Evolutionary conservation across 2,329 filamentous ascomycete species (phyloP), one percentile per base, ranked within the genome.

Genomic region (Penicillium sp.): DNA sequence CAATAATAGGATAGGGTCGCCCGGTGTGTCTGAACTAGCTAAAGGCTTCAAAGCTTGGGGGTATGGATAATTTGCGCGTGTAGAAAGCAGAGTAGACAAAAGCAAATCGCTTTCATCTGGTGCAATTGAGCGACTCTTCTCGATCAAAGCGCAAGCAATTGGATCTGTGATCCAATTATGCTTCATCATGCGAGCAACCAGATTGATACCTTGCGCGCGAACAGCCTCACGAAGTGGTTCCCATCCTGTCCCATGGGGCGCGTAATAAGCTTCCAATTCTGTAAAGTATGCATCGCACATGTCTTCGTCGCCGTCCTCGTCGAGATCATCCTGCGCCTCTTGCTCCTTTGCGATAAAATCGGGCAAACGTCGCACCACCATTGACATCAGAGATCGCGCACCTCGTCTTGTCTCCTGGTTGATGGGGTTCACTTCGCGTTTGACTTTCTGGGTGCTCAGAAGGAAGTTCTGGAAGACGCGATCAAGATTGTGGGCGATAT

Each of bases 261-360:
- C 68, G 61, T 76, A 77, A 46, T 68, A 68, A 29, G 65, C 59
- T 54, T 77, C 74, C 47, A 77, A 54, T 53, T 77, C 73, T 6
- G 73, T 76, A 55, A 76, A 75, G 52, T 76, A 74, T 47, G 66
- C 67, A 64, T 74, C 68, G 31, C 71, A 75, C 69, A 76, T 74
- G 59, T 77, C 68, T 38, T 70, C 64, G 16, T 72, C 70, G 4
- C 63, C 61, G 38, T 71, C 63, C n/a, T 67, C 64, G 3, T 71
- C 68, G 21, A 56, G 45, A 21, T 70, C 66, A 53, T 76, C 62
- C 34, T 73, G 67, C 40, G 64, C 54, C 40, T 63, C 60, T 55
- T 76, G 74, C 52, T 77, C 75, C 5, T 64, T 60, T 14, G 68
- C 61, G 44, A 77, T 74, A 56, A 75, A 76, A 24, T 69, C 64